Evolutionary conservation across 352 stramenopile genomes (phyloP).

Genomic region (Pythium vanterpoolii): DNA sequence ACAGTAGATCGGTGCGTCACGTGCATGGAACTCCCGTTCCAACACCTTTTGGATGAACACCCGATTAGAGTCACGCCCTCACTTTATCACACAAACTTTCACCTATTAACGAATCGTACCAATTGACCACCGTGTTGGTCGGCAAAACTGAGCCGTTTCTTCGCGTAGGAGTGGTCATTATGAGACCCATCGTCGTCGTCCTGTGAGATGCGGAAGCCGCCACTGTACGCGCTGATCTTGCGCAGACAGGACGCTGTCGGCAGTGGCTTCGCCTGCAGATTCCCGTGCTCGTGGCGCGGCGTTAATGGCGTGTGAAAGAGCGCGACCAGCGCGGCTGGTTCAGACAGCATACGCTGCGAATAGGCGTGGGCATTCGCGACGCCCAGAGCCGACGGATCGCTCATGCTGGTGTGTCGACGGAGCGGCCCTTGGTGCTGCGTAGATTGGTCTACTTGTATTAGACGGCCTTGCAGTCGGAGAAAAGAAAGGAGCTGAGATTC

Average conservation of each 20-base stretch:
- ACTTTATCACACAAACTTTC: background rate
- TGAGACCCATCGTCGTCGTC: conserved; percentile 11
- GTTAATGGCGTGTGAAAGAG: conserved; percentile 5
- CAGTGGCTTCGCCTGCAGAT: conserved; percentile 6
- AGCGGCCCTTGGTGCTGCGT: background rate
- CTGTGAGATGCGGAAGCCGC: conserved; percentile 19
- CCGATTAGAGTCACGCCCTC: background rate
- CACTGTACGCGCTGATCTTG: conserved; percentile 50
- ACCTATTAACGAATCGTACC: conserved; percentile 23
- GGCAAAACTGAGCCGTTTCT: conserved; percentile 60
- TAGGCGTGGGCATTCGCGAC: conserved; percentile 1
- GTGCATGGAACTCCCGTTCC: conserved; percentile 41
- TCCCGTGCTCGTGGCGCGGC: background rate
- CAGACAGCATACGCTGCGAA: conserved; percentile 17
- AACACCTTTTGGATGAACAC: conserved; percentile 13
- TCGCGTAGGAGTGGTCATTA: conserved; percentile 25
- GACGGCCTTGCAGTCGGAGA: conserved; percentile 5
- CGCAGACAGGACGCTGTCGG: conserved; percentile 31
- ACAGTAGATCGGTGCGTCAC: conserved; percentile 44
- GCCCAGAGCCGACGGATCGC: conserved; percentile 7
- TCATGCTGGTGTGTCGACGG: background rate
- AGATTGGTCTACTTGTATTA: background rate
- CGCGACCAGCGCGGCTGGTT: conserved; percentile 14
- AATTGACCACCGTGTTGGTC: conserved; percentile 51
- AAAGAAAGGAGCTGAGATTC: background rate